Evolutionary conservation across 768 basidiomycete genomes (phyloP), one percentile per base, ranked within the genome.

Genomic region (Boletus patriciae): DNA sequence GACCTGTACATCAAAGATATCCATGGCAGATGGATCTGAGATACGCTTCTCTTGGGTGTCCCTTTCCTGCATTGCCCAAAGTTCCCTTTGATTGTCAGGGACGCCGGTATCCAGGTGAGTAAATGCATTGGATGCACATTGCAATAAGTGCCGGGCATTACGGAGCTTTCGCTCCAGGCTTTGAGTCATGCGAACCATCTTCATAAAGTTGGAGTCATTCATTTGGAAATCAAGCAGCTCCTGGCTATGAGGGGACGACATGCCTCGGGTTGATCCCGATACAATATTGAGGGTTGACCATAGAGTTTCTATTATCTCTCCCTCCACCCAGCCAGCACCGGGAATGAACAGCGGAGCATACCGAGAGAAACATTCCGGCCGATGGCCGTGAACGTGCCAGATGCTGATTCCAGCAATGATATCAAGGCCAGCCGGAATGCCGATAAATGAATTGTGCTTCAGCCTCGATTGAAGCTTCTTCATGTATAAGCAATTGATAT

Each of bases 321-420:
- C 42, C 8, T 55, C 48, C 0, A 63, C 19, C 46, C 50, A 42
- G 0, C 54, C 52, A 0, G 34, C 16, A 0, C 51, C 55, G 1
- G 12, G 3, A 6, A 59, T 55, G 12, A 50, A 62, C 1, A 42
- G 4, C 1, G 41, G 45, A 3, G 29, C 6, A 33, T 55, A 59
- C 18, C 36, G 0, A 2, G 40, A 48, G 12, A 64, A 66, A 49
- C 73, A 74, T 23, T 68, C 37, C 0, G 59, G 46, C 15, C 54
- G 50, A 50, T 71, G 67, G 0, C 46, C 70, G 50, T 71, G 68
- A 0, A 71, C 58, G 44, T 72, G 67, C 54, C 66, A 71, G 0
- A 67, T 52, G 0, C 68, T 62, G 9, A 73, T 70, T 3, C 60
- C 66, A 0, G 37, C 47, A 0, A 60, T 49, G 4, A 72, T 57